phyloP scores from a whole-genome alignment of 352 stramenopile genomes.

The Phytophthora ramorum region DNA sequence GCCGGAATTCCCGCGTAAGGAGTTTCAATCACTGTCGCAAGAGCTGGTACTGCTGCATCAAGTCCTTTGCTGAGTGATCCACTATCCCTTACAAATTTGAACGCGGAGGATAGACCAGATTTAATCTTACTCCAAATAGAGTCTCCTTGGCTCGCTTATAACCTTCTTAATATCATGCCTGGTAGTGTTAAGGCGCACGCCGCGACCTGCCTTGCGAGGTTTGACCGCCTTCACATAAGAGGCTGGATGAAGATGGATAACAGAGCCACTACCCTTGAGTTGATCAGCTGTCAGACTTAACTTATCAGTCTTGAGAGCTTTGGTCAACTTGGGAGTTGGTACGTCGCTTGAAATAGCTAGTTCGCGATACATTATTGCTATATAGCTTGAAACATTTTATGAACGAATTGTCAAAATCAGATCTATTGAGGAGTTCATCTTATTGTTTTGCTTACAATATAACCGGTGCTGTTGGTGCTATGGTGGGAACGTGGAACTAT shows the following conservation, averaged over 20 bases:
- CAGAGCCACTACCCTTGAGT: slow-evolving; percentile 6
- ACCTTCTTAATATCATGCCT: slow-evolving; percentile 1
- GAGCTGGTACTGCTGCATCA: slow-evolving; percentile 10
- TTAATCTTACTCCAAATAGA: slow-evolving; percentile 24
- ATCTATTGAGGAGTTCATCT: slow-evolving; percentile 23
- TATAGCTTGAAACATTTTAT: slow-evolving; percentile 24
- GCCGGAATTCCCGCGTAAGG: slow-evolving; percentile 12
- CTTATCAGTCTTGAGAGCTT: slow-evolving; percentile 4
- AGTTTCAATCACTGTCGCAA: slow-evolving; percentile 3
- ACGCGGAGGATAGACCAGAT: too few species aligned
- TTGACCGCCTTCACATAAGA: slow-evolving; percentile 15
- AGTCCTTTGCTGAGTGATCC: too few species aligned
- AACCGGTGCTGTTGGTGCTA: too few species aligned
- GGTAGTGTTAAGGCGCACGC: neutral
- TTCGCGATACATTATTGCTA: slow-evolving; percentile 13
- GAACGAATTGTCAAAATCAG: slow-evolving; percentile 20
- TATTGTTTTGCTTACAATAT: slow-evolving; percentile 20
- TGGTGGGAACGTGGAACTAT: too few species aligned
- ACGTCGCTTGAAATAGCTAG: slow-evolving; percentile 6
- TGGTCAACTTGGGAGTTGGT: slow-evolving; percentile 2
- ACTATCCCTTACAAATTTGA: slow-evolving; percentile 2
- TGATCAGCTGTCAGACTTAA: slow-evolving; percentile 3
- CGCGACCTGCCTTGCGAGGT: neutral
- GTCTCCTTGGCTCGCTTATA: neutral
- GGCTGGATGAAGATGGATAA: slow-evolving; percentile 13